Conservation (phyloP, 495 filamentous ascomycete genomes). For the Xylaria palmicola region DNA sequence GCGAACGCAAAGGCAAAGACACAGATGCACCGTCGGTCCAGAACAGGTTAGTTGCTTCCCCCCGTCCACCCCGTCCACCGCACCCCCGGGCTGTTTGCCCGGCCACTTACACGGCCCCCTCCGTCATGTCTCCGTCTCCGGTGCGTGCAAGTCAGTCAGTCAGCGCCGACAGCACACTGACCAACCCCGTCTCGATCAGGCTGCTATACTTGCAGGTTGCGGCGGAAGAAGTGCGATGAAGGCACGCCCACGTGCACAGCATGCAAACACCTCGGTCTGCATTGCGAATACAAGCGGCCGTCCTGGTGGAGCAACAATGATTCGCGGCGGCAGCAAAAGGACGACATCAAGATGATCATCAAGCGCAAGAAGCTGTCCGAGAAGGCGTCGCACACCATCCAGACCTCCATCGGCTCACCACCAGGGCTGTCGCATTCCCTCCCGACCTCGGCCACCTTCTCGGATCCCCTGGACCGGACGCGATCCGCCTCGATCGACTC, state of each 20-base stretch:
- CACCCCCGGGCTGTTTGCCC: not conserved
- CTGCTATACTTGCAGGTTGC: slow-evolving; percentile 94
- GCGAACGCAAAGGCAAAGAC: slow-evolving; percentile 60
- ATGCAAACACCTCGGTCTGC: slow-evolving; percentile 81
- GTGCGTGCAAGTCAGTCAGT: slow-evolving; percentile 22
- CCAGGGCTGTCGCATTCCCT: slow-evolving; percentile 79
- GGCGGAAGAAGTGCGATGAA: slow-evolving; percentile 98
- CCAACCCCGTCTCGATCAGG: slow-evolving; percentile 51
- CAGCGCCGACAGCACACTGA: slow-evolving; percentile 22
- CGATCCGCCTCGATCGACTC: slow-evolving; percentile 77
- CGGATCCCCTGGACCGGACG: slow-evolving; percentile 67
- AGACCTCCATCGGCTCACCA: slow-evolving; percentile 60
- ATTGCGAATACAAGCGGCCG: slow-evolving; percentile 94
- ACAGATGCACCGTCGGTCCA: slow-evolving; percentile 89
- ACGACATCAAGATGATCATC: slow-evolving; percentile 93
- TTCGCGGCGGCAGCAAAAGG: slow-evolving; percentile 81
- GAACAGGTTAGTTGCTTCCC: slow-evolving; percentile 69
- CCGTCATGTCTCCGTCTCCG: no score
- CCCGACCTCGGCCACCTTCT: slow-evolving; percentile 76
- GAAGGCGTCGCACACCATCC: slow-evolving; percentile 63
- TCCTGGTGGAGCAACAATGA: slow-evolving; percentile 96
- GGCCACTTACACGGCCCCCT: slow-evolving; percentile 31
- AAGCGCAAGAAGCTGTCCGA: slow-evolving; percentile 93
- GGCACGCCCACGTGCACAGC: slow-evolving; percentile 80
- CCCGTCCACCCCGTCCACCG: slow-evolving; percentile 20